These are phyloP conservation scores for Zygosaccharomyces sapae DNA, from an alignment of 1,139 yeast species.

Conservation along the genomic window DNA sequence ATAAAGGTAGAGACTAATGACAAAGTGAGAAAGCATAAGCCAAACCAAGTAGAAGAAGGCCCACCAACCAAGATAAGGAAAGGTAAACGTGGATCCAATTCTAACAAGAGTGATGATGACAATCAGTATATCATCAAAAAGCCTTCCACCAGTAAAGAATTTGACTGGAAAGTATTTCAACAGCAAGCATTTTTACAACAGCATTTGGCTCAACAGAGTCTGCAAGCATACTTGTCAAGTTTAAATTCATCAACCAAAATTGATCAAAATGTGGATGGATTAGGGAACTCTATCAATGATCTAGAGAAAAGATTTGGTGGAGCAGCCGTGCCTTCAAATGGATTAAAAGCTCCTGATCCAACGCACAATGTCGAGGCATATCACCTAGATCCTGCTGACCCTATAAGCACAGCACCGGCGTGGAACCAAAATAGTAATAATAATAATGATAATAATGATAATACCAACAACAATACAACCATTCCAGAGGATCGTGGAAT, in stretches of 20 bases:
- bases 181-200: slow-evolving; percentile 37
- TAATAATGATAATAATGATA: not conserved
- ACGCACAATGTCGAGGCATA: not conserved
- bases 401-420: not conserved
- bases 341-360: not conserved
- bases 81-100: not conserved
- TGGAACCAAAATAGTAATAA: not conserved
- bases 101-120: slow-evolving; percentile 8
- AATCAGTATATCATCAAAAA: slow-evolving; percentile 32
- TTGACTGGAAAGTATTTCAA: slow-evolving; percentile 35
- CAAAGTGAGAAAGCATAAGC: slow-evolving; percentile 7
- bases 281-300: not conserved
- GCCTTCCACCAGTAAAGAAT: slow-evolving; percentile 34
- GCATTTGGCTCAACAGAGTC: slow-evolving; percentile 34
- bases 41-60: not conserved
- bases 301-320: not conserved
- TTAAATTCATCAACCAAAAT: slow-evolving; percentile 12
- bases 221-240: slow-evolving; percentile 33
- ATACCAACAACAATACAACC: not conserved
- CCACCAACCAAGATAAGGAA: slow-evolving; percentile 7
- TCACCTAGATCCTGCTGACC: not conserved
- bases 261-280: not conserved
- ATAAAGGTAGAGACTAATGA: slow-evolving; percentile 27
- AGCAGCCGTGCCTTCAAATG: not conserved
- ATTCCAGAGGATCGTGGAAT: not conserved